phyloP scores from a whole-genome alignment of 352 stramenopile genomes.

The Thalassiosira exigua region DNA sequence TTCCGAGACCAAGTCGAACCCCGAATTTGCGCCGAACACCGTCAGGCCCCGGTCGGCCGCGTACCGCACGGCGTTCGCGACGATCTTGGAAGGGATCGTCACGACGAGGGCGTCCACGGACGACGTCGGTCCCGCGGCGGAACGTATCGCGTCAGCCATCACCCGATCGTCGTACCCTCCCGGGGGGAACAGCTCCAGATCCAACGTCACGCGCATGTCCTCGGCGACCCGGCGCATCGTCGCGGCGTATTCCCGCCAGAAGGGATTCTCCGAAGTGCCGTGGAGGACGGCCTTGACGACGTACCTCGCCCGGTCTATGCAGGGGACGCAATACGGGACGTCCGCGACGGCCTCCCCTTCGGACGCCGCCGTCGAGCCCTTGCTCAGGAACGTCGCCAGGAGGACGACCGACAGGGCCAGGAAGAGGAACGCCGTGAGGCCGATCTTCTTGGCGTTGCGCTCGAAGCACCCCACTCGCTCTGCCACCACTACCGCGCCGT shows the following conservation, averaged over 20 bases:
- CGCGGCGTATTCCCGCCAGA: slow-evolving; percentile 21
- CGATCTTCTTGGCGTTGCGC: too few relatives aligned
- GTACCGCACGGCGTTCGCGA: slow-evolving; percentile 29
- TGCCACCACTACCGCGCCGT: too few relatives aligned
- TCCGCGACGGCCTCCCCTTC: too few relatives aligned
- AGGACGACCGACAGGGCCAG: too few relatives aligned
- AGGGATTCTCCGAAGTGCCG: slow-evolving; percentile 17
- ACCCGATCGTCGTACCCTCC: neutral
- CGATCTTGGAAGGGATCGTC: slow-evolving; percentile 20
- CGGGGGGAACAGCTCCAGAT: slow-evolving; percentile 9
- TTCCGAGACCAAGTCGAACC: slow-evolving; percentile 2
- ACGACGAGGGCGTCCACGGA: slow-evolving; percentile 42
- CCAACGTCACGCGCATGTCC: slow-evolving; percentile 43
- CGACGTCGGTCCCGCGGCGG: neutral
- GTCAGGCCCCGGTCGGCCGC: slow-evolving; percentile 9
- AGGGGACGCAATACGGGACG: slow-evolving; percentile 63
- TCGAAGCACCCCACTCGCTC: too few relatives aligned
- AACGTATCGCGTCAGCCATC: slow-evolving; percentile 17
- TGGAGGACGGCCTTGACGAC: slow-evolving; percentile 35
- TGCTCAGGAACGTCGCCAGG: too few relatives aligned
- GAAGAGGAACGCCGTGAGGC: too few relatives aligned
- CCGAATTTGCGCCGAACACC: slow-evolving; percentile 21
- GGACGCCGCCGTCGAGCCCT: too few relatives aligned
- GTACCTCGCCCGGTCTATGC: slow-evolving; percentile 45
- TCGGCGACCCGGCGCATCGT: slow-evolving; percentile 28